A percentile compares a stretch with the other conserved stretches of the same genome.
phyloP scores from a whole-genome alignment of 768 basidiomycete species.

The Hericium alpestre region DNA sequence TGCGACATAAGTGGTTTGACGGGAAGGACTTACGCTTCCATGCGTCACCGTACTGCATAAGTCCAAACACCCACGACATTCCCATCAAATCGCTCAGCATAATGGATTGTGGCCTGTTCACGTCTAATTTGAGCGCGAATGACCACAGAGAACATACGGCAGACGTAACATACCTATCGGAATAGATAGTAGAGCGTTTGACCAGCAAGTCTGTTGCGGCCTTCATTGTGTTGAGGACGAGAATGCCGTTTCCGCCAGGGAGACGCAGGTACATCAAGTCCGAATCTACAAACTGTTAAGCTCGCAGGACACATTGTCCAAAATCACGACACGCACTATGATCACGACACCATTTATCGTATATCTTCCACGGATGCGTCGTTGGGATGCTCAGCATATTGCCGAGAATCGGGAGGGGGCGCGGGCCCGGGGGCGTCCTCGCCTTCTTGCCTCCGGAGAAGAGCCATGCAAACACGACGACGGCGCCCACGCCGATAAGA shows the following conservation, averaged over 20 bases:
- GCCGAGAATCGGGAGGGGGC: not conserved
- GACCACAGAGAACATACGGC: too few species aligned
- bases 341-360: not conserved
- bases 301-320: not conserved
- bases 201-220: slow-evolving; percentile 5
- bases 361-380: not conserved
- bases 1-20: too few species aligned
- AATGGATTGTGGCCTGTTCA: not conserved
- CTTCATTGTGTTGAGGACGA: slow-evolving; percentile 26
- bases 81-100: not conserved
- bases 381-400: not conserved
- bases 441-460: not conserved
- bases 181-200: slow-evolving; percentile 2
- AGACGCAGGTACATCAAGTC: not conserved
- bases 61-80: not conserved
- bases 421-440: not conserved
- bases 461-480: not conserved
- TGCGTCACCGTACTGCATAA: not conserved
- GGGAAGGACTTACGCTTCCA: not conserved
- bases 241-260: not conserved
- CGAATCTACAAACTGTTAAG: not conserved
- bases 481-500: not conserved
- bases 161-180: not conserved
- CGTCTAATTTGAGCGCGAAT: not conserved
- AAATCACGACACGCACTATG: not conserved